Evolutionary conservation across 2,329 filamentous ascomycete genomes (phyloP), one percentile per base, ranked within the genome.

Genomic region (Scedosporium aurantiacum): DNA sequence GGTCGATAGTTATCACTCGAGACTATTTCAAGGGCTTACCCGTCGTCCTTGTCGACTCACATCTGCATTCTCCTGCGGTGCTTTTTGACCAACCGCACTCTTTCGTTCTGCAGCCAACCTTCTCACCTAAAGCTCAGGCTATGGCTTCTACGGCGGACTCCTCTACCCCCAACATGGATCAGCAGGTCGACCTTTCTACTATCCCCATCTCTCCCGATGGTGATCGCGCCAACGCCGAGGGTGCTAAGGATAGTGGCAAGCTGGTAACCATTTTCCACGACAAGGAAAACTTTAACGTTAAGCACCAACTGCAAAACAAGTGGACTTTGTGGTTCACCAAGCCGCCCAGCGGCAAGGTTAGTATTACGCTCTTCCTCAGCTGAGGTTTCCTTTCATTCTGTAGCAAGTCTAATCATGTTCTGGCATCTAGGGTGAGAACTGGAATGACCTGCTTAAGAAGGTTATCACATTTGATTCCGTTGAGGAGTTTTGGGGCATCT

Each of bases 291-390:
- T 99, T 99, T 84, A 99, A 96, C 70, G 94, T 99, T 76, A 99
- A 97, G 83, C 94, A 99, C 75, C 93, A 92, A 67, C 83, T 99
- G 64, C 92, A 96, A 83, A 89, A 97, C 81, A 89, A 90, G 73
- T 99, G 94, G 94, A 97, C 94, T 63, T 82, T 99, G 62, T 99
- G 95, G 95, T 99, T 97, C 81, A 97, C 93, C 70, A 97, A 97
- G 84, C 93, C 94, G 60, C 89, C 93, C 52, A 95, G 87, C 73
- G 92, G 91, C 79, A 97, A 95, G 88, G 91, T 94, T 76, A 63
- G 79, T 69, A 55, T 60, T 56, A 6, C 25, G 32, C 25, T 18
- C 58, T 60, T 14, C 47, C 23, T 37, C n/a, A n/a, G n/a, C 21
- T 58, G 18, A 60, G 54, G 47, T 32, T 7, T 52, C 16, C 2